Conservation (phyloP, 805 yeast genomes). For the Grigorovia yakushimaensis region DNA sequence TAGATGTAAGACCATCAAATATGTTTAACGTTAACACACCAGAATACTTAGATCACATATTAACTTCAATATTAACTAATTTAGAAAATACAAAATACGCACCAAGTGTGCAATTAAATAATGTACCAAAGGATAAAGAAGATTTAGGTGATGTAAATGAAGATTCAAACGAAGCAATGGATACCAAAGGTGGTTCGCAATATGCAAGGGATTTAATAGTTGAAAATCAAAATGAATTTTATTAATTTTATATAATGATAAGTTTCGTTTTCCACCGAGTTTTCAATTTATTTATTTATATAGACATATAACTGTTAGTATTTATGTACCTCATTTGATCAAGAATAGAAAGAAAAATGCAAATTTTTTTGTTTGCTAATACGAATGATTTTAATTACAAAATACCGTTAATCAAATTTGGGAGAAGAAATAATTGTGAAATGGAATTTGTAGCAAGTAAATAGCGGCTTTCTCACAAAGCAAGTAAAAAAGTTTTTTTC, state of each 20-base stretch:
- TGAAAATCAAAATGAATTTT: constrained; percentile 69
- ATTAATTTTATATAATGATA: constrained; percentile 16
- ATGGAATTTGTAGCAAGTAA: no score
- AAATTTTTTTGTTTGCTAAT: no score
- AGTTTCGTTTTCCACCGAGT: background rate
- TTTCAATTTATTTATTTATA: no score
- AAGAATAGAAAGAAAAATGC: no score
- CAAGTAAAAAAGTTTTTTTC: no score
- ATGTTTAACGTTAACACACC: constrained; percentile 95
- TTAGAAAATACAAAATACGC: constrained; percentile 88
- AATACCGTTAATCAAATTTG: no score
- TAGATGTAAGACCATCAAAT: constrained; percentile 90
- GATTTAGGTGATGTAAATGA: constrained; percentile 82
- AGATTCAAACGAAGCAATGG: constrained; percentile 68
- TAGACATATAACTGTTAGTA: no score
- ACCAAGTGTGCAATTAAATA: constrained; percentile 91
- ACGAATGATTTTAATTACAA: no score
- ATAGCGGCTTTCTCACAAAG: no score
- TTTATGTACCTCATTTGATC: no score
- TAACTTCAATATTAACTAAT: constrained; percentile 66
- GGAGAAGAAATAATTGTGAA: no score
- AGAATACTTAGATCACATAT: constrained; percentile 78
- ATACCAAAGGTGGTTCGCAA: constrained; percentile 86
- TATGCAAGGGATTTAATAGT: constrained; percentile 68
- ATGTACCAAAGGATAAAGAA: constrained; percentile 82